Conservation (phyloP, 257 asterid genomes). For the Capsicum rhomboideum region DNA sequence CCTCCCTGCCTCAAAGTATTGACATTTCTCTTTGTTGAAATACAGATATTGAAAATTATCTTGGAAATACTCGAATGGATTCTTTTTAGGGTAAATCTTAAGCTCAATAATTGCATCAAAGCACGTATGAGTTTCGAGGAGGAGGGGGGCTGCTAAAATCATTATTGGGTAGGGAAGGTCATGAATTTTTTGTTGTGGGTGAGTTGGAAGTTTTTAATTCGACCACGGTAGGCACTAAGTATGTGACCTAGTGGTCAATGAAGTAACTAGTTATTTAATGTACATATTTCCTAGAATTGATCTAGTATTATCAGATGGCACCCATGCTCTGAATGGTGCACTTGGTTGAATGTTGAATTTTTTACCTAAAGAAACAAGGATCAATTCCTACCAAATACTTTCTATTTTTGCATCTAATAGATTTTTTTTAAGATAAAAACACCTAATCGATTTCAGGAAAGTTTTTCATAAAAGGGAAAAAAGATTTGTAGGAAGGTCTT, state of each 20-base stretch:
- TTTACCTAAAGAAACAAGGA: background rate
- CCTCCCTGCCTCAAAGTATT: background rate
- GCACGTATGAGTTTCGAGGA: background rate
- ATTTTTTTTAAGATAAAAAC: background rate
- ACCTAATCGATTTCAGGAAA: background rate
- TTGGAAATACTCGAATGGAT: background rate
- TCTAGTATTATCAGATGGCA: background rate
- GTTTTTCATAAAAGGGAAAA: background rate
- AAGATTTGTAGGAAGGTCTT: background rate
- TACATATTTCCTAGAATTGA: background rate
- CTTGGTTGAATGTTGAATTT: background rate
- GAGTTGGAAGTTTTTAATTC: background rate
- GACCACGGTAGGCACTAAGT: background rate
- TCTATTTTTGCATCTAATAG: background rate
- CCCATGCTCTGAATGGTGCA: background rate
- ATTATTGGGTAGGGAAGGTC: background rate
- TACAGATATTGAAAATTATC: background rate
- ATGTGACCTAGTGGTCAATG: background rate
- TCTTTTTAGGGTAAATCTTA: background rate
- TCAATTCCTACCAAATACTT: background rate
- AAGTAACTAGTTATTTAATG: background rate
- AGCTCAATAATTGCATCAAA: background rate
- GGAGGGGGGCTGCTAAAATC: background rate
- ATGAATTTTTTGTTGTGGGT: background rate
- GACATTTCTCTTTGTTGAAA: background rate